These are phyloP conservation scores for Fusarium oxysporum DNA, from an alignment of 2,329 filamentous ascomycete genomes.

Conservation along the genomic window DNA sequence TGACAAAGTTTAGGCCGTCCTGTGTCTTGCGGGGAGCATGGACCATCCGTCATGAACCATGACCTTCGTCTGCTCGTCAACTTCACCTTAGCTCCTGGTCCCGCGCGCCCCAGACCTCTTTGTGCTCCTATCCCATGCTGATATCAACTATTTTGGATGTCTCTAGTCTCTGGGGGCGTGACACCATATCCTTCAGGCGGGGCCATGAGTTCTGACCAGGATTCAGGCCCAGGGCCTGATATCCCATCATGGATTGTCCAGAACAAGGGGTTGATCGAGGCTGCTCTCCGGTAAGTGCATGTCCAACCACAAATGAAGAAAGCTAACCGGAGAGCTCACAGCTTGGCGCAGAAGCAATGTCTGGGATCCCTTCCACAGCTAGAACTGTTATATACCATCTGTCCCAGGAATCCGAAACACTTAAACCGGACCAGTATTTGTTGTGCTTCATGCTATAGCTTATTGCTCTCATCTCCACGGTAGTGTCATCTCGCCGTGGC, in stretches of 20 bases:
- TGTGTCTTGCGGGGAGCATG: conserved; percentile 29
- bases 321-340: conserved; percentile 33
- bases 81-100: conserved; percentile 23
- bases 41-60: conserved; percentile 10
- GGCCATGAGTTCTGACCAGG: conserved; percentile 22
- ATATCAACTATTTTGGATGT: conserved; percentile 42
- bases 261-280: conserved; percentile 38
- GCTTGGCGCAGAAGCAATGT: conserved; percentile 40
- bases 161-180: conserved; percentile 30
- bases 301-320: conserved; percentile 39
- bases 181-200: conserved; percentile 30
- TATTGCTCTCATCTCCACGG: conserved; percentile 32
- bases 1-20: conserved; percentile 22
- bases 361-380: conserved; percentile 43
- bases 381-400: conserved; percentile 44
- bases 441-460: conserved; percentile 40
- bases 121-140: conserved; percentile 37
- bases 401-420: conserved; percentile 46
- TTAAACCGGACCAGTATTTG: conserved; percentile 36
- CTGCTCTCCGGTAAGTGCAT: conserved; percentile 31
- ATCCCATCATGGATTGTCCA: conserved; percentile 33
- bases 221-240: conserved; percentile 22
- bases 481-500: conserved; percentile 36
- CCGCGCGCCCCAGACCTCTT: conserved; percentile 25
- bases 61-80: conserved; percentile 23